Conservation (phyloP, 2,329 filamentous ascomycete species). For the Ilyonectria sp. region DNA sequence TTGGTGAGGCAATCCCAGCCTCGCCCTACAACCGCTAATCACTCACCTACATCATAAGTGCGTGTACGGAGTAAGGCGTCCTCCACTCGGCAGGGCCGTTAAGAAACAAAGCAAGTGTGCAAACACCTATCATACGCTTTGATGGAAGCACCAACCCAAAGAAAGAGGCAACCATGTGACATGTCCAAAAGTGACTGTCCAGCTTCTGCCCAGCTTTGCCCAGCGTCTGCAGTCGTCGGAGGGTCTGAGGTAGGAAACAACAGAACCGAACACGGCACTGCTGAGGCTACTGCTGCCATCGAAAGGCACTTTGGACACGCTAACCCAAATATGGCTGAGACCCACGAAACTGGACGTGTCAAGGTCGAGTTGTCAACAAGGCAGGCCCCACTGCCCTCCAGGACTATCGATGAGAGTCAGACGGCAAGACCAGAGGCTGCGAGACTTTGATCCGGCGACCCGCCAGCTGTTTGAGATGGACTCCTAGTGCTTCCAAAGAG, state of each 20-base stretch:
- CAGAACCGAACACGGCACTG: not conserved
- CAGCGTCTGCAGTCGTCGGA: not conserved
- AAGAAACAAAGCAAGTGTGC: not conserved
- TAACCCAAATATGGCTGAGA: not conserved
- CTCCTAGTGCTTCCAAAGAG: not conserved
- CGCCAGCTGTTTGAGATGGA: not conserved
- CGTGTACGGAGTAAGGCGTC: not conserved
- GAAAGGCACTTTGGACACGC: conserved; percentile 24
- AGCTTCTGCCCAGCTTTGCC: too few relatives aligned
- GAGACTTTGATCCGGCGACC: conserved; percentile 11
- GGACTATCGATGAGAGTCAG: conserved; percentile 20
- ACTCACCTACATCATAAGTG: not conserved
- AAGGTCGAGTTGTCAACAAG: conserved; percentile 18
- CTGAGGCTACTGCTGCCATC: conserved; percentile 9
- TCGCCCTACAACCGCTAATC: conserved; percentile 9
- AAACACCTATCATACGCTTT: not conserved
- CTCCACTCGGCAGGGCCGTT: conserved; percentile 3
- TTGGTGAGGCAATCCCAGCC: conserved; percentile 28
- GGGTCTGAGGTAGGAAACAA: not conserved
- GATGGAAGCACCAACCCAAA: not conserved
- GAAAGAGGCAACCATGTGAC: not conserved
- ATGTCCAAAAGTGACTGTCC: not conserved
- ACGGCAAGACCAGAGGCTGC: conserved; percentile 12
- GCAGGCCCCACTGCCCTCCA: conserved; percentile 20
- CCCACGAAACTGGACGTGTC: conserved; percentile 18